Conservation (phyloP, 805 yeast genomes). For the Candida qinlingensis region DNA sequence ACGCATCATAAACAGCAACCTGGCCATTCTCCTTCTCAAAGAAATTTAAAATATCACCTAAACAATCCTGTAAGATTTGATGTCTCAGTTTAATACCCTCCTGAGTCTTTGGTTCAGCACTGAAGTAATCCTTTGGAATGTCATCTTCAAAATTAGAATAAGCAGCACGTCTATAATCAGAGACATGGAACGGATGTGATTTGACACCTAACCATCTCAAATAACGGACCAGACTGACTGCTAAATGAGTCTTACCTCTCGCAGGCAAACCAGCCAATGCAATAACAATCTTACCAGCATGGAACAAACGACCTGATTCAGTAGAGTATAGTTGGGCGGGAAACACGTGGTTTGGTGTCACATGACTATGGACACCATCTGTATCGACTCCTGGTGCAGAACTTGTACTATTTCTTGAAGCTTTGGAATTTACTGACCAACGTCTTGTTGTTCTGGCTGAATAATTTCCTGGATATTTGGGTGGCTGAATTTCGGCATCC, state of each 20-base stretch:
- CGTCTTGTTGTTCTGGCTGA: slow-evolving; percentile 50
- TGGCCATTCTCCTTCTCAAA: slow-evolving; percentile 81
- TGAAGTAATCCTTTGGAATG: slow-evolving; percentile 66
- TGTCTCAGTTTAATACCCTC: slow-evolving; percentile 51
- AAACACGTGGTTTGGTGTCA: slow-evolving; percentile 60
- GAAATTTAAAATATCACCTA: slow-evolving; percentile 63
- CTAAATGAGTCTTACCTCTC: slow-evolving; percentile 88
- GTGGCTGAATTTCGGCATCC: slow-evolving; percentile 32
- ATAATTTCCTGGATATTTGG: slow-evolving; percentile 44
- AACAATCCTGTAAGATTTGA: slow-evolving; percentile 55
- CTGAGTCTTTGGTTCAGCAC: slow-evolving; percentile 43
- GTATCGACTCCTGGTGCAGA: slow-evolving; percentile 30
- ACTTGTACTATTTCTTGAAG: slow-evolving; percentile 3
- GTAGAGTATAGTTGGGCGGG: slow-evolving; percentile 94
- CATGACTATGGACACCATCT: slow-evolving; percentile 65
- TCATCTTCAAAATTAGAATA: slow-evolving; percentile 32
- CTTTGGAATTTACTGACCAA: slow-evolving; percentile 33
- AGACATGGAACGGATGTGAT: slow-evolving; percentile 85
- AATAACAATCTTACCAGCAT: slow-evolving; percentile 90
- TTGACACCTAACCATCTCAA: slow-evolving; percentile 95
- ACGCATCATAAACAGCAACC: slow-evolving; percentile 94
- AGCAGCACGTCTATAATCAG: slow-evolving; percentile 73
- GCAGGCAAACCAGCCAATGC: slow-evolving; percentile 93
- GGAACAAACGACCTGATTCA: slow-evolving; percentile 86
- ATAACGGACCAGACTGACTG: slow-evolving; percentile 88